Conservation (phyloP, 192 early-diverging fungal genomes). For the Phlyctochytrium planicorne region DNA sequence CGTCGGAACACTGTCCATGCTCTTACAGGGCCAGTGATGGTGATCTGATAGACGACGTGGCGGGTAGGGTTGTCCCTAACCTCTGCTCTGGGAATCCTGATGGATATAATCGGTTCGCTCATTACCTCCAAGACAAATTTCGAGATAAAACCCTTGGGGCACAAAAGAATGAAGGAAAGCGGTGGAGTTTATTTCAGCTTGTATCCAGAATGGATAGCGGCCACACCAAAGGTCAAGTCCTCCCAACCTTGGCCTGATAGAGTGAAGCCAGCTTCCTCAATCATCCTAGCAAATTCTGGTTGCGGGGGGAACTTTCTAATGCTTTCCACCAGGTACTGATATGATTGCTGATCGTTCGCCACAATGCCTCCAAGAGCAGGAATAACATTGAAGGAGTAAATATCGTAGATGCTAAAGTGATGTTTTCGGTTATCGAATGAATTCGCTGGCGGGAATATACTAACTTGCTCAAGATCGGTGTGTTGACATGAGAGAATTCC, state of each 20-base stretch:
- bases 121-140: no score
- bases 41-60: constrained; percentile 72
- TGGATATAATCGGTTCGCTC: constrained; percentile 57
- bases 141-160: no score
- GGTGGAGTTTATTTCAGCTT: constrained; percentile 76
- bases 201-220: constrained; percentile 93
- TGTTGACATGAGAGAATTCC: constrained; percentile 88
- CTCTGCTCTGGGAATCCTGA: constrained; percentile 54
- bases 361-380: constrained; percentile 83
- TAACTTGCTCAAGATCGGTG: constrained; percentile 79
- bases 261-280: constrained; percentile 85
- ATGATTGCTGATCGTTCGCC: constrained; percentile 86
- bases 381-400: constrained; percentile 94
- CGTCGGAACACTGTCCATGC: constrained; percentile 83
- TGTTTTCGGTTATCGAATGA: neutral
- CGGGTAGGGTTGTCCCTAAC: constrained; percentile 55
- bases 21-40: constrained; percentile 73
- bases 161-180: no score
- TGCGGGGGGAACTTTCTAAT: constrained; percentile 93
- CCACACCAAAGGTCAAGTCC: constrained; percentile 95
- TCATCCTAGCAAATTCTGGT: constrained; percentile 86
- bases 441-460: constrained; percentile 8
- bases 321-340: constrained; percentile 96
- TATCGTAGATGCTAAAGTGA: constrained; percentile 75
- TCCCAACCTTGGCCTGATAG: constrained; percentile 87